Base-by-base conservation (phyloP, 805 yeast species). In the Yamadazyma takamatsuzukensis region DNA sequence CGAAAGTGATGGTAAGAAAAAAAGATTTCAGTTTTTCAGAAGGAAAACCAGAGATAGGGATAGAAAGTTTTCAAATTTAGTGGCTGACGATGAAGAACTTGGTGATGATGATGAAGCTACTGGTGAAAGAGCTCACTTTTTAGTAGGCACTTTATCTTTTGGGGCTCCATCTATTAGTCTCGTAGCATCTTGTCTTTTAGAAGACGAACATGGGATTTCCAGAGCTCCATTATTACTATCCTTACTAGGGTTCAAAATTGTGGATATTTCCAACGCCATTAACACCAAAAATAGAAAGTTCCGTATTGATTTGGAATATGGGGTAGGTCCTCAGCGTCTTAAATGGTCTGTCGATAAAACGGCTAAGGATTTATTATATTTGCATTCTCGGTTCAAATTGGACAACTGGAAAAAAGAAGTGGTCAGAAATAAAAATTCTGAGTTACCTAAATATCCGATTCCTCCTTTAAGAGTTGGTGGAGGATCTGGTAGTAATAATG, bases 141-240 rank as follows among this genome's bases (percentile, higher is more conserved):
- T 65, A 24, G 42, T 67, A 9, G 55, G 55, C 10, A 47, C 83
- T 17, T 60, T 85, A 37, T 46, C 74, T 5, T 62, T 83, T 4
- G 94, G 84, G 8, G 68, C 80, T 9, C 89, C 96, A 0, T 82
- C 85, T 2, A 80, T 86, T 0, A 62, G 85, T 36, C 66, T 87
- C 36, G 67, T 87, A 4, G 87, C 93, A 4, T 76, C 94, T 1
- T 72, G 80, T 23, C 76, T 93, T 39, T 66, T 80, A 28, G 73
- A 76, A 33, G 96, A 88, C 53, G 95, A 86, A 39, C 74, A 72
- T 43, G 86, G 84, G 1, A 70, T 73, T 3, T 74, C 80, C 35
- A 74, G 96, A 39, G 93, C 95, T 0, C 96, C 98, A 1, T 66
- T 90, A 21, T 56, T 93, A 25, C 58, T 88, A 24, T 80, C 84